Conservation (phyloP, 495 filamentous ascomycete genomes). For the Trichoderma orchidacearum region DNA sequence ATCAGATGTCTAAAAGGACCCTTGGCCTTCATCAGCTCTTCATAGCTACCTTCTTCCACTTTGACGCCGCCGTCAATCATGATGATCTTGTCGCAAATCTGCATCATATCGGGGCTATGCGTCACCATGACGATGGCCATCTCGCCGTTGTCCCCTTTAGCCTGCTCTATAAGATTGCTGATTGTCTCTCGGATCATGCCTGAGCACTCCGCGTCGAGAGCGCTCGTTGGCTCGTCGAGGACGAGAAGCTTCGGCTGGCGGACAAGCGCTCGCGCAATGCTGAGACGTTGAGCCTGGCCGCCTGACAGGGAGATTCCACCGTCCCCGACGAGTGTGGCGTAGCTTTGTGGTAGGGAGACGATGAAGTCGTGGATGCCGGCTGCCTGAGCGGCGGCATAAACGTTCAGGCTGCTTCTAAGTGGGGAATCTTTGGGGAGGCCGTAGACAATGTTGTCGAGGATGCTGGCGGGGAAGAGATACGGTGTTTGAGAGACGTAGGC, state of each 20-base stretch:
- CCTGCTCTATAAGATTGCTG: conserved; percentile 24
- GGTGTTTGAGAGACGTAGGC: conserved; percentile 68
- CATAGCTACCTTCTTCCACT: conserved; percentile 51
- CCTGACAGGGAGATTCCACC: conserved; percentile 65
- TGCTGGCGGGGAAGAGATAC: conserved; percentile 58
- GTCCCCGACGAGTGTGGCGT: conserved; percentile 63
- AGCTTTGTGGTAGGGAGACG: conserved; percentile 53
- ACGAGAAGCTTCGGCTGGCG: conserved; percentile 58
- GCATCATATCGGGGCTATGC: conserved; percentile 74
- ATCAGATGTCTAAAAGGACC: conserved; percentile 6
- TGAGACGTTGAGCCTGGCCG: conserved; percentile 72
- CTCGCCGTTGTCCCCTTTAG: conserved; percentile 4
- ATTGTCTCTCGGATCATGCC: conserved; percentile 53
- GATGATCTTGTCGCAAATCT: conserved; percentile 53
- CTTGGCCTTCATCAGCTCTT: conserved; percentile 27
- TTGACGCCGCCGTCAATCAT: conserved; percentile 55
- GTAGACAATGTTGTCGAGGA: conserved; percentile 72
- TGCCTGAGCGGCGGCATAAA: conserved; percentile 46
- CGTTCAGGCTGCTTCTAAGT: conserved; percentile 19
- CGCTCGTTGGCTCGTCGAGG: conserved; percentile 79
- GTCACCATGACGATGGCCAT: conserved; percentile 61
- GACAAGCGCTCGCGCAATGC: conserved; percentile 69
- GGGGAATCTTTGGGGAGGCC: conserved; percentile 39
- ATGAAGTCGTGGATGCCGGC: conserved; percentile 78
- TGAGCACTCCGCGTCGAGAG: conserved; percentile 60